phyloP scores from a whole-genome alignment of 2,329 filamentous ascomycete genomes.

The Colletotrichum lindemuthianum region DNA sequence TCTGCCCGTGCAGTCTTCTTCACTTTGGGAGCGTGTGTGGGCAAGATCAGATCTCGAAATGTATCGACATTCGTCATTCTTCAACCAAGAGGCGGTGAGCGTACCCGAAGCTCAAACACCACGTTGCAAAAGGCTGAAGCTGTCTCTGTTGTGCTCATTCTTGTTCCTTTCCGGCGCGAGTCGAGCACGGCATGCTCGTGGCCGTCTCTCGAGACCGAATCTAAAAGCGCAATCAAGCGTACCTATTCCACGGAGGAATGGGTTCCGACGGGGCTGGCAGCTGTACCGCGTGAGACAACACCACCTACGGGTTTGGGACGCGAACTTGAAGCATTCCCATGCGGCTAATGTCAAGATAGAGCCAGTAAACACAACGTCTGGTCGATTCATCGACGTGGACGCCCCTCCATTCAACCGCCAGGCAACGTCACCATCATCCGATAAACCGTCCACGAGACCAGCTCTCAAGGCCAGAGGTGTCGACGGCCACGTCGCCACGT shows the following conservation, averaged over 20 bases:
- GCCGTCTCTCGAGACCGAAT: too few relatives aligned
- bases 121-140: background rate
- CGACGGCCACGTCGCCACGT: slow-evolving; percentile 4
- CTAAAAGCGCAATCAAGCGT: too few relatives aligned
- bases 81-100: background rate
- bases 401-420: background rate
- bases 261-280: too few relatives aligned
- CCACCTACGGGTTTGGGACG: too few relatives aligned
- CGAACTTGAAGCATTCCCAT: too few relatives aligned
- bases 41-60: background rate
- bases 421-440: slow-evolving; percentile 6
- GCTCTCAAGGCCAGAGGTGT: background rate
- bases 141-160: too few relatives aligned
- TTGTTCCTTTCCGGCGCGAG: too few relatives aligned
- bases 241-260: too few relatives aligned
- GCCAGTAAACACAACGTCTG: background rate
- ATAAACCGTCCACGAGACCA: slow-evolving; percentile 7
- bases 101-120: background rate
- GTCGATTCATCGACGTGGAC: background rate
- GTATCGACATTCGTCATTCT: background rate
- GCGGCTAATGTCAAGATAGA: background rate
- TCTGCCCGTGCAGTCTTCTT: background rate
- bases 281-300: too few relatives aligned
- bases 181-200: too few relatives aligned
- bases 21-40: background rate